Percentiles rank a stretch among this genome's conserved stretches.
Conservation (phyloP, 179 eudicot species). For the Corrigiola litoralis region DNA sequence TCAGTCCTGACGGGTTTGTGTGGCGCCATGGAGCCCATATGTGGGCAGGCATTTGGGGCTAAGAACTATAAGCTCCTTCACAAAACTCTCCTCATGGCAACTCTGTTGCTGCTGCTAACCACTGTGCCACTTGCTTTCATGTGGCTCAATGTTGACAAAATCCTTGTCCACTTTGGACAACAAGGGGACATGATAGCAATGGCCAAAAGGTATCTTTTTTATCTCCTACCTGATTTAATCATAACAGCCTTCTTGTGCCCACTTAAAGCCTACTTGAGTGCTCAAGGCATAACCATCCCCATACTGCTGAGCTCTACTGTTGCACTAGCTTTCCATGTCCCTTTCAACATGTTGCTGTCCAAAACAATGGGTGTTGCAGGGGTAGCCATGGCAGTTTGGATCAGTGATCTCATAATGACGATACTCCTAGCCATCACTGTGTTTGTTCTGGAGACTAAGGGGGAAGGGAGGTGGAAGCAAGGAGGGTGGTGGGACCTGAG, state of each 20-base stretch:
- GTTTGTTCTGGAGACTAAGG: slow-evolving; percentile 33
- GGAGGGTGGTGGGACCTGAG: slow-evolving; percentile 86
- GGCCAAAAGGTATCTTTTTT: slow-evolving; percentile 44
- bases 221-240: slow-evolving; percentile 70
- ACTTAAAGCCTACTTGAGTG: slow-evolving; percentile 70
- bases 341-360: slow-evolving; percentile 50
- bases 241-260: slow-evolving; percentile 65
- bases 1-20: slow-evolving; percentile 69
- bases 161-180: slow-evolving; percentile 68
- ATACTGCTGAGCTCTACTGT: slow-evolving; percentile 59
- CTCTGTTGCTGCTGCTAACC: slow-evolving; percentile 43
- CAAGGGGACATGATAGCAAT: slow-evolving; percentile 46
- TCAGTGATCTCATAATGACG: slow-evolving; percentile 47
- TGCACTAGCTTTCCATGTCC: slow-evolving; percentile 58
- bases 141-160: slow-evolving; percentile 73
- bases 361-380: slow-evolving; percentile 66
- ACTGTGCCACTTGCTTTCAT: slow-evolving; percentile 57
- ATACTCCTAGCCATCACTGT: slow-evolving; percentile 35
- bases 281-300: slow-evolving; percentile 64
- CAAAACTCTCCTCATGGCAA: slow-evolving; percentile 80
- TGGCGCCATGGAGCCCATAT: slow-evolving; percentile 89
- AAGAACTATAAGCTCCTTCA: slow-evolving; percentile 72
- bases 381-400: slow-evolving; percentile 74
- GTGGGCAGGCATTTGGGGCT: slow-evolving; percentile 94
- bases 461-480: slow-evolving; percentile 55